phyloP scores from a whole-genome alignment of 495 filamentous ascomycete genomes.

The Melanomma pulvis-pyrius region DNA sequence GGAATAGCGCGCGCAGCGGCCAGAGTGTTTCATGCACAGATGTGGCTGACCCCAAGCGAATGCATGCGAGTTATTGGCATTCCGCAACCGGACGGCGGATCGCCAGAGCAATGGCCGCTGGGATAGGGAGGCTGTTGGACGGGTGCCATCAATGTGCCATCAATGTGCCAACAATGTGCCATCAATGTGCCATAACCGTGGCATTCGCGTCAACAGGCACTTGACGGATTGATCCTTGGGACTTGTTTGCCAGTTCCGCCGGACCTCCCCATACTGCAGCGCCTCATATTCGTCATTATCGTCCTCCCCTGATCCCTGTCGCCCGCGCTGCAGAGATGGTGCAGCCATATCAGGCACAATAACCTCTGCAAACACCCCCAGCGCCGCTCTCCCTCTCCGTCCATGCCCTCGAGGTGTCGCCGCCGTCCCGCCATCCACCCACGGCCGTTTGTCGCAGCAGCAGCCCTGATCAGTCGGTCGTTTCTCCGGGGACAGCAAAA shows the following conservation, averaged over 20 bases:
- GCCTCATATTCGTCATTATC: slow-evolving; percentile 5
- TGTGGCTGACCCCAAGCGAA: not conserved
- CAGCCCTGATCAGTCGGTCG: slow-evolving; percentile 10
- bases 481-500: not conserved
- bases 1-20: not conserved
- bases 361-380: not conserved
- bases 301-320: slow-evolving; percentile 5
- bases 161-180: too few relatives aligned
- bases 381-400: not conserved
- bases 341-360: slow-evolving; percentile 1
- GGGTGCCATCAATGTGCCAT: too few relatives aligned
- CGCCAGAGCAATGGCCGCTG: too few relatives aligned
- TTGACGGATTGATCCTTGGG: too few relatives aligned
- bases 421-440: slow-evolving; percentile 8
- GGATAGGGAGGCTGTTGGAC: too few relatives aligned
- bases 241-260: not conserved
- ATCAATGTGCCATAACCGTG: too few relatives aligned
- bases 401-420: slow-evolving; percentile 16
- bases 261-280: not conserved
- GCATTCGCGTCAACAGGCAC: too few relatives aligned
- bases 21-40: not conserved
- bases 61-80: not conserved
- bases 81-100: not conserved
- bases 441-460: not conserved
- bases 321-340: not conserved